A percentile compares a stretch with the other conserved stretches of the same genome.
Conservation (phyloP, 1,284 basidiomycete species). For the Sporisorium sorghi region DNA sequence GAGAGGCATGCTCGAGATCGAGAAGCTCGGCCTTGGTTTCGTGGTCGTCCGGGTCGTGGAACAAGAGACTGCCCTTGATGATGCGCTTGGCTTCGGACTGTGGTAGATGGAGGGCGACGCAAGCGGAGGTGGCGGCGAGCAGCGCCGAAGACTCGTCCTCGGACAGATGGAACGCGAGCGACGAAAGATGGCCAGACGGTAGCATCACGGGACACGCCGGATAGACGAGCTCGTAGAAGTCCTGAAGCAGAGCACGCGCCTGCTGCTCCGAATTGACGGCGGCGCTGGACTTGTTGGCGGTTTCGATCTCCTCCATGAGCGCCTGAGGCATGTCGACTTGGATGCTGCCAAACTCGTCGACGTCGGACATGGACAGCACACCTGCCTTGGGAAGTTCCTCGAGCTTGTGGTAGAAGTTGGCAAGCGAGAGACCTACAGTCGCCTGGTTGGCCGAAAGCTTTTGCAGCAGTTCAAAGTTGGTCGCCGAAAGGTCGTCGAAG, state of each 20-base stretch:
- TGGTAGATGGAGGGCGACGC: conserved; percentile 54
- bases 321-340: conserved; percentile 45
- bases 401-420: conserved; percentile 56
- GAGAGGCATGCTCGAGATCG: conserved; percentile 44
- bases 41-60: conserved; percentile 43
- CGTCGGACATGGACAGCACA: conserved; percentile 24
- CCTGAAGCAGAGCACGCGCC: conserved; percentile 43
- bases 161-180: conserved; percentile 60
- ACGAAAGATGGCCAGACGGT: conserved; percentile 58
- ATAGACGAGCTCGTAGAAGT: conserved; percentile 63
- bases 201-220: conserved; percentile 59
- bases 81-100: conserved; percentile 54
- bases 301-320: conserved; percentile 41
- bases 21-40: conserved; percentile 49
- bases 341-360: conserved; percentile 36
- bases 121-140: conserved; percentile 55
- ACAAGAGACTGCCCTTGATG: conserved; percentile 48
- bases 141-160: conserved; percentile 60
- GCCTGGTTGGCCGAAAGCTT: conserved; percentile 46
- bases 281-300: conserved; percentile 42
- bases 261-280: conserved; percentile 56
- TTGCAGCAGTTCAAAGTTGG: conserved; percentile 57
- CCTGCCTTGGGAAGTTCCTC: conserved; percentile 62
- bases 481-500: conserved; percentile 51
- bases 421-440: conserved; percentile 26